Evolutionary conservation across 1,139 yeast genomes (phyloP).

Genomic region (Candida labiduridarum): DNA sequence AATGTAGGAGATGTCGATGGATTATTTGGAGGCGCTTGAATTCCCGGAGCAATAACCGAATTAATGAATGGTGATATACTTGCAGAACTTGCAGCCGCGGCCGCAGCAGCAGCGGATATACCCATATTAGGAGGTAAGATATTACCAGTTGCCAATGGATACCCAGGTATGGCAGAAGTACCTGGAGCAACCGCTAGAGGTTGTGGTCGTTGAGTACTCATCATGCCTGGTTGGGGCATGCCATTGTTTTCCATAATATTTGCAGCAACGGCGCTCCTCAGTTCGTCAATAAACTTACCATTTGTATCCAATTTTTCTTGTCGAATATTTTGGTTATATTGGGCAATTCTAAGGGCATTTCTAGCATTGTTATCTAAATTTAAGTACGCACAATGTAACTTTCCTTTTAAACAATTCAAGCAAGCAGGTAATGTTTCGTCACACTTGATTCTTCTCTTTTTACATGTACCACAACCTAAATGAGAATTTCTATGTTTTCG

Average conservation of each 20-base stretch:
- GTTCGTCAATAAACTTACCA: constrained; percentile 8
- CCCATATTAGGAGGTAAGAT: constrained; percentile 8
- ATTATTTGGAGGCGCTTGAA: neutral
- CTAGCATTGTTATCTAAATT: constrained; percentile 53
- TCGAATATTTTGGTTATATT: constrained; percentile 46
- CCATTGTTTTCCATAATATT: neutral
- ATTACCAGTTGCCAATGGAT: neutral
- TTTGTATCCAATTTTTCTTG: constrained; percentile 26
- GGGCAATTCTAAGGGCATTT: constrained; percentile 54
- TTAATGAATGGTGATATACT: constrained; percentile 6
- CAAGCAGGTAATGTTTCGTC: constrained; percentile 67
- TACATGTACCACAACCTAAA: constrained; percentile 66
- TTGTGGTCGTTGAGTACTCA: neutral
- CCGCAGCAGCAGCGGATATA: constrained; percentile 8
- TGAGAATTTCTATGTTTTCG: constrained; percentile 67
- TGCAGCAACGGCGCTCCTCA: constrained; percentile 3
- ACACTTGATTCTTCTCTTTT: constrained; percentile 66
- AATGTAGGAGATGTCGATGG: neutral
- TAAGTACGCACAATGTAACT: constrained; percentile 56
- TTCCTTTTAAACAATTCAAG: constrained; percentile 61
- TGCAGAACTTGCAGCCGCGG: constrained; percentile 6
- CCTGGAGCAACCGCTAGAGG: neutral
- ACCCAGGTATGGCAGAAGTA: neutral
- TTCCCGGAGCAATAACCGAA: constrained; percentile 8
- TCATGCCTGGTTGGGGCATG: neutral